Percentiles rank a stretch among this genome's conserved stretches.
Evolutionary conservation across 2,329 filamentous ascomycete genomes (phyloP).

Genomic region (Pestalotiopsis sp.): DNA sequence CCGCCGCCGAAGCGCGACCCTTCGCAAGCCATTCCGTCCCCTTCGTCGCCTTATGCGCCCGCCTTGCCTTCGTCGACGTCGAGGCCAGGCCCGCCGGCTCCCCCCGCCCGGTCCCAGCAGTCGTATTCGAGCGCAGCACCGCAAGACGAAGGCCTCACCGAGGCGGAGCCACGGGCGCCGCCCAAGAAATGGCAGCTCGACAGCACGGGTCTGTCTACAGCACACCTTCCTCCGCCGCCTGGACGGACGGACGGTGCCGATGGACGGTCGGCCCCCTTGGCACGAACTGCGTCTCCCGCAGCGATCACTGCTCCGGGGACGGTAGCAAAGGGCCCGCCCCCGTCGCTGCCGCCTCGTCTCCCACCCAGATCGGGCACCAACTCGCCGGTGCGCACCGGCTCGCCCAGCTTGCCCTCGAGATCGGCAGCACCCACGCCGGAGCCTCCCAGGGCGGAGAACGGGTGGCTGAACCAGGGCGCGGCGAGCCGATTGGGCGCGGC

Average conservation of each 20-base stretch:
- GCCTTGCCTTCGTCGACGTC: slow-evolving; percentile 34
- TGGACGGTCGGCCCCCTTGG: slow-evolving; percentile 25
- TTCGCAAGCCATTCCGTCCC: slow-evolving; percentile 15
- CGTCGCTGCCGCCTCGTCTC: slow-evolving; percentile 66
- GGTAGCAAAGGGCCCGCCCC: slow-evolving; percentile 38
- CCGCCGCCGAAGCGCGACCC: slow-evolving; percentile 71
- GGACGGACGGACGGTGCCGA: slow-evolving; percentile 48
- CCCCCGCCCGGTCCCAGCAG: slow-evolving; percentile 28
- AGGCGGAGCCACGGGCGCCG: slow-evolving; percentile 30
- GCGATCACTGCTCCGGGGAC: slow-evolving; percentile 29
- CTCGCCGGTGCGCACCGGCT: slow-evolving; percentile 41
- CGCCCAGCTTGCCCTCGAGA: slow-evolving; percentile 26
- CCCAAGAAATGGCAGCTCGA: slow-evolving; percentile 69
- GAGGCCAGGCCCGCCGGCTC: slow-evolving; percentile 38
- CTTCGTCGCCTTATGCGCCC: slow-evolving; percentile 21
- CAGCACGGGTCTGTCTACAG: slow-evolving; percentile 71
- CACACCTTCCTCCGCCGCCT: slow-evolving; percentile 72
- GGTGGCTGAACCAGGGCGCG: slow-evolving; percentile 56
- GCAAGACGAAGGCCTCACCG: slow-evolving; percentile 18
- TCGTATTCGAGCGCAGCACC: not conserved
- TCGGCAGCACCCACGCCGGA: slow-evolving; percentile 17
- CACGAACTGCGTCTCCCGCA: slow-evolving; percentile 22
- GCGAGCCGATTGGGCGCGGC: slow-evolving; percentile 68
- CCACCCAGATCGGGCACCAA: slow-evolving; percentile 62
- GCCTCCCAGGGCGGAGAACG: slow-evolving; percentile 14